Base-by-base conservation (phyloP, 1,284 basidiomycete species). In the Ceratobasidium sp. region DNA sequence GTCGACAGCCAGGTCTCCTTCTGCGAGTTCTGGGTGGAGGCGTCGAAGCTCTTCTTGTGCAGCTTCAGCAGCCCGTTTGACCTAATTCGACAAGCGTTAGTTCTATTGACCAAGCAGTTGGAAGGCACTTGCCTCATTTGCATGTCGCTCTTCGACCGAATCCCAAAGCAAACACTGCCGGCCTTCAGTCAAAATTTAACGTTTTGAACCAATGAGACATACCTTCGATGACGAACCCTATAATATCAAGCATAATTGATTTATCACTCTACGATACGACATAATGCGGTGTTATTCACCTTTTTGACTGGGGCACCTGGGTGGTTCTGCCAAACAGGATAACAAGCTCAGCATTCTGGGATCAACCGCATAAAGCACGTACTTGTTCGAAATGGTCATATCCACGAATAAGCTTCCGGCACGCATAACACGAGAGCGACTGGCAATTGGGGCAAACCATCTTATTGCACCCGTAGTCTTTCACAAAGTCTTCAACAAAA, bases 401-500 rank as follows among this genome's bases (percentile, higher is more conserved):
- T 0, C 91, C 90, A 1, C 70, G 78, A 43, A 94, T 88, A 35
- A 87, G 74, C 73, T 89, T 75, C 22, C 90, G 84, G 76, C 92
- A 94, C 17, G 91, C 81, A 75, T 94, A 94, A 77, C 92, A 94
- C 0, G 87, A 91, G 29, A 89, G 43, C 0, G 90, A 87, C 2
- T 67, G 70, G 74, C 92, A 94, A 69, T 86, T 80, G 0, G 86
- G 83, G 74, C 92, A 94, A 13, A 80, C 83, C 87, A 92, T 91
- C 76, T 91, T 92, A 81, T 92, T 92, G 78, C 90, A 92, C 15
- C 91, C 89, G 68, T 77, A 75, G 73, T 91, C 90, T 75, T 90
- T 91, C 74, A 91, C 82, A 73, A 92, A 94, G 42, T 85, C 92
- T 93, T 74, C 74, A 75, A 67, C 75, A 76, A 6, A 72, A 72